Conservation (phyloP, 2,329 filamentous ascomycete species). For the Exserohilum turcica region DNA sequence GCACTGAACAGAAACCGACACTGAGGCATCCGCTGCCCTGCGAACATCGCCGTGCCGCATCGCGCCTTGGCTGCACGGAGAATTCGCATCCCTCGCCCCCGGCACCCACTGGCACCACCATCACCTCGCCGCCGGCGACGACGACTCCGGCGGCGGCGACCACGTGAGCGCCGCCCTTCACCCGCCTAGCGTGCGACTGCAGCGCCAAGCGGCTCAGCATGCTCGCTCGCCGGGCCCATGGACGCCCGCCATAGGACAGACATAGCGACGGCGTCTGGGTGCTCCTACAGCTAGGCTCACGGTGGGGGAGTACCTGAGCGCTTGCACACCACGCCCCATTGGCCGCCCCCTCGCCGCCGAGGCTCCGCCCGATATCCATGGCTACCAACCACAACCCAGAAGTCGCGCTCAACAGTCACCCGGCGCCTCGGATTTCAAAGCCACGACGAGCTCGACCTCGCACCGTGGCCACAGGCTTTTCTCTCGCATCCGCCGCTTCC, state of each 20-base stretch:
- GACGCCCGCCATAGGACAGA: too few species aligned
- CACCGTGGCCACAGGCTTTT: conserved; percentile 15
- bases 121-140: too few species aligned
- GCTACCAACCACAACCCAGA: conserved; percentile 42
- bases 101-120: too few species aligned
- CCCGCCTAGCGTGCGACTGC: conserved; percentile 14
- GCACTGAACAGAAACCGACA: conserved; percentile 36
- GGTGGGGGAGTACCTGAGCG: conserved; percentile 35
- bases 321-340: conserved; percentile 34
- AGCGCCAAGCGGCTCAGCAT: conserved; percentile 19
- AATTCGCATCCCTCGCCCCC: background rate
- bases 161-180: conserved; percentile 26
- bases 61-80: conserved; percentile 7
- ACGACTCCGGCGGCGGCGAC: too few species aligned
- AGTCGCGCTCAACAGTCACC: conserved; percentile 31
- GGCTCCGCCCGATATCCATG: conserved; percentile 16
- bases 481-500: conserved; percentile 4
- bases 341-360: conserved; percentile 30
- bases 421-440: conserved; percentile 36
- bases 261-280: conserved; percentile 33
- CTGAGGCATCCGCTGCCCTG: conserved; percentile 42
- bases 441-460: conserved; percentile 20
- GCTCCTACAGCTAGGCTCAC: conserved; percentile 26
- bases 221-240: conserved; percentile 23
- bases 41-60: conserved; percentile 12